phyloP scores from a whole-genome alignment of 768 basidiomycete species.

The Phaeolepiota aurea region DNA sequence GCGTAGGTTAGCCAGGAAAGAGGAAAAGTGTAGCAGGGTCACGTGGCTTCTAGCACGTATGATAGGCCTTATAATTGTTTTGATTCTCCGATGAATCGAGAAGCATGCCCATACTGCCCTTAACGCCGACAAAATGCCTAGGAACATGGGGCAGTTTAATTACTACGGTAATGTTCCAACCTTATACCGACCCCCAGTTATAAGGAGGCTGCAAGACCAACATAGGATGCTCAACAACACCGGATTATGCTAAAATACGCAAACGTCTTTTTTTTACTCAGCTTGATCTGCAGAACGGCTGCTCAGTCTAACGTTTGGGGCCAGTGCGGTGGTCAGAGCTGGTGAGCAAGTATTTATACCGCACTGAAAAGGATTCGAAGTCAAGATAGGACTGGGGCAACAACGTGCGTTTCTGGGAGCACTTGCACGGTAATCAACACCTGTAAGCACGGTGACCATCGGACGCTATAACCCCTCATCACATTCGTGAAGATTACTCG shows the following conservation, averaged over 20 bases:
- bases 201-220: not conserved
- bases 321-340: constrained; percentile 34
- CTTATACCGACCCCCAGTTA: constrained; percentile 9
- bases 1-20: too few species aligned
- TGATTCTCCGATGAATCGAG: too few species aligned
- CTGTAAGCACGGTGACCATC: constrained; percentile 20
- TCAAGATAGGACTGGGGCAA: constrained; percentile 27
- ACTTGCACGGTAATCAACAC: constrained; percentile 30
- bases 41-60: too few species aligned
- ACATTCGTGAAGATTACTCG: constrained; percentile 33
- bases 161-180: too few species aligned
- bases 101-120: too few species aligned
- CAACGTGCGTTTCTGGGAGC: constrained; percentile 34
- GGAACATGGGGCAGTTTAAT: too few species aligned
- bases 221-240: too few species aligned
- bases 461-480: not conserved
- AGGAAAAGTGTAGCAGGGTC: too few species aligned
- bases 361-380: not conserved
- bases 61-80: too few species aligned
- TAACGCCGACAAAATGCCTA: too few species aligned
- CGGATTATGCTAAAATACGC: too few species aligned
- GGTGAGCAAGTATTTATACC: constrained; percentile 14
- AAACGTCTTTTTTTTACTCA: too few species aligned
- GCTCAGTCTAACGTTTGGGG: constrained; percentile 33
- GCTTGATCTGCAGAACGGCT: constrained; percentile 10